These are phyloP conservation scores for Kwoniella dendrophila DNA, from an alignment of 768 basidiomycete species.

Conservation along the genomic window DNA sequence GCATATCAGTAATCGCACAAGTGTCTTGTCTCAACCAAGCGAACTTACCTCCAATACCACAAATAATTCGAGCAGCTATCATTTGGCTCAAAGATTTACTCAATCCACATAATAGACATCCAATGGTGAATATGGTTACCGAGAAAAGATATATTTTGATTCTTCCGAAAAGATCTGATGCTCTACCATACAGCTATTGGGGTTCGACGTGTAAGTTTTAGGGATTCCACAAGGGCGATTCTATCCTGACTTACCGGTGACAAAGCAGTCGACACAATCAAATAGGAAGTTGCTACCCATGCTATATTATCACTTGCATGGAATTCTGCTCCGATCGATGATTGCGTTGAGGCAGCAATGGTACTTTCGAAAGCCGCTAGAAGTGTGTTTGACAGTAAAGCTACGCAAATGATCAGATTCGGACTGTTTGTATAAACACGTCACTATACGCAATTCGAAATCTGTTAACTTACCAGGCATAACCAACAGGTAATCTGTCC, in stretches of 20 bases:
- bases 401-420: background rate
- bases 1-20: background rate
- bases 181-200: conserved; percentile 25
- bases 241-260: conserved; percentile 20
- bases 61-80: conserved; percentile 24
- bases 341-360: conserved; percentile 31
- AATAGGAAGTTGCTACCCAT: conserved; percentile 30
- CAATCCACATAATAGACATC: conserved; percentile 27
- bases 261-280: conserved; percentile 30
- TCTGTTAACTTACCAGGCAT: conserved; percentile 18
- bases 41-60: conserved; percentile 28
- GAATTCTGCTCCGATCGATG: conserved; percentile 26
- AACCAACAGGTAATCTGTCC: conserved; percentile 17
- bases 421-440: background rate
- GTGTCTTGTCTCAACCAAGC: background rate
- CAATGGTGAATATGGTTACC: conserved; percentile 23
- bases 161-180: conserved; percentile 28
- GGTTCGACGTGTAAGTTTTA: background rate
- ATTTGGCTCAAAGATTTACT: conserved; percentile 26
- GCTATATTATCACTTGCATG: conserved; percentile 26
- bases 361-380: conserved; percentile 33
- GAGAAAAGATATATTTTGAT: conserved; percentile 26
- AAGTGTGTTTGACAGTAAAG: conserved; percentile 25
- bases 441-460: background rate
- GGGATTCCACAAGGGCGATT: background rate